These are phyloP conservation scores for Patellaria atrata DNA, from an alignment of 495 filamentous ascomycete species.

Conservation along the genomic window DNA sequence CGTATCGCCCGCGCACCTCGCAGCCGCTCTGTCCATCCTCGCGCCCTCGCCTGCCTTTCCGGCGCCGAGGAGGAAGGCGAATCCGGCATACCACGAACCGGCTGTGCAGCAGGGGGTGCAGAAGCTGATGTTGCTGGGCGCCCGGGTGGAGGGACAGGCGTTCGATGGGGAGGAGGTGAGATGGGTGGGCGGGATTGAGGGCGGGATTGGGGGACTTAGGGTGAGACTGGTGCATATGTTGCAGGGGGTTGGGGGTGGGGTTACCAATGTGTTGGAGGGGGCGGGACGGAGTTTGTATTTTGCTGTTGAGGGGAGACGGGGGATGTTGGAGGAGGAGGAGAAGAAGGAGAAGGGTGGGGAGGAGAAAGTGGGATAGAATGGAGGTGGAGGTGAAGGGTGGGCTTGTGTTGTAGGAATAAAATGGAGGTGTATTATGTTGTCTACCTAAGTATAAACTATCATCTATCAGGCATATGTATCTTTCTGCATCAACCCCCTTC, in stretches of 20 bases:
- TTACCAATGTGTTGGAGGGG: conserved; percentile 61
- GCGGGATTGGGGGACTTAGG: conserved; percentile 67
- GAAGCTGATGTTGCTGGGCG: conserved; percentile 77
- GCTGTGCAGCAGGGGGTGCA: conserved; percentile 62
- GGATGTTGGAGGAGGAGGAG: conserved; percentile 61
- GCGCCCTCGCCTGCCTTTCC: conserved; percentile 59
- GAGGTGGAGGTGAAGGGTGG: conserved; percentile 4
- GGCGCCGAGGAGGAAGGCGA: conserved; percentile 55
- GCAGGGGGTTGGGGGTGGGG: conserved; percentile 55
- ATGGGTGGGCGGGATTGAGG: conserved; percentile 75
- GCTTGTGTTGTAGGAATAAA: neutral
- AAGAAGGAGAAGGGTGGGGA: conserved; percentile 28
- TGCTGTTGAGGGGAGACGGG: conserved; percentile 64
- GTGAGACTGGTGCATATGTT: conserved; percentile 67
- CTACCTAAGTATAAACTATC: too few species aligned
- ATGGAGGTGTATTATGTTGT: neutral
- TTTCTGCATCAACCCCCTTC: too few species aligned
- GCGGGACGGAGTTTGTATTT: conserved; percentile 67
- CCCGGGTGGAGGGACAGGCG: conserved; percentile 64
- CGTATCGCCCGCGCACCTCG: conserved; percentile 70
- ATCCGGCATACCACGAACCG: conserved; percentile 66
- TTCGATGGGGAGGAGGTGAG: conserved; percentile 68
- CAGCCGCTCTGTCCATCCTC: conserved; percentile 60
- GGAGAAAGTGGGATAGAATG: neutral
- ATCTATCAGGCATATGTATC: too few species aligned